phyloP scores from a whole-genome alignment of 2,329 filamentous ascomycete genomes.

The Emericellopsis atlantica region DNA sequence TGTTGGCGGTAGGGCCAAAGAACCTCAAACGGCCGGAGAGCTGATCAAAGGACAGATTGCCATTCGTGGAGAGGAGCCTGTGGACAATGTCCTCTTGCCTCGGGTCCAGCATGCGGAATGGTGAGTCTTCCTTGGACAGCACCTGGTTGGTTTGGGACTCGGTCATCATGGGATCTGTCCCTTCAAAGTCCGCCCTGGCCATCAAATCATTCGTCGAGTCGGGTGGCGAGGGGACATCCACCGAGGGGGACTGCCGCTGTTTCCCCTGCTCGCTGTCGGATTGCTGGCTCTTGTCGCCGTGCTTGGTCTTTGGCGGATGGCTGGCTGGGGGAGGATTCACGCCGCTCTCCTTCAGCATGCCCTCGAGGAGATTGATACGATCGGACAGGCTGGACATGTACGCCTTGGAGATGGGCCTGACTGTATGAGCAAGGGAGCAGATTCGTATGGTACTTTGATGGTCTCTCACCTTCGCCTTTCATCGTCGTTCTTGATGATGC shows the following conservation, averaged over 20 bases:
- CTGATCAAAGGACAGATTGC: constrained; percentile 37
- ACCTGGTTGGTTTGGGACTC: constrained; percentile 9
- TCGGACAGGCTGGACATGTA: constrained; percentile 46
- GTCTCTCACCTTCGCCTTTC: constrained; percentile 34
- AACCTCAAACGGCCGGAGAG: constrained; percentile 35
- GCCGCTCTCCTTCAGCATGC: constrained; percentile 35
- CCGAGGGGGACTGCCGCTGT: constrained; percentile 8
- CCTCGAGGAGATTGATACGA: constrained; percentile 36
- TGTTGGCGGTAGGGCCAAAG: constrained; percentile 40
- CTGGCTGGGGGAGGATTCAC: constrained; percentile 33
- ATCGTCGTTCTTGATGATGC: constrained; percentile 45
- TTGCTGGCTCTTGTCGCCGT: constrained; percentile 17
- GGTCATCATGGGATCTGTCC: constrained; percentile 7
- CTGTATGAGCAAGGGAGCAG: not conserved
- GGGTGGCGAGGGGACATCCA: constrained; percentile 15
- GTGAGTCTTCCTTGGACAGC: constrained; percentile 14
- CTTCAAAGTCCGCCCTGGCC: constrained; percentile 11
- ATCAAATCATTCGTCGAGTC: constrained; percentile 17
- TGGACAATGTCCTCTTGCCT: constrained; percentile 34
- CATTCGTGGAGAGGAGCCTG: constrained; percentile 32
- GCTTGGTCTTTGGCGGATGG: constrained; percentile 39
- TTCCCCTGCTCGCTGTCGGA: constrained; percentile 1
- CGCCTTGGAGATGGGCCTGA: constrained; percentile 42
- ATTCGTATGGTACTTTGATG: not conserved
- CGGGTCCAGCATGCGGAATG: constrained; percentile 21